phyloP scores from a whole-genome alignment of 2,329 filamentous ascomycete genomes.

The Coniochaeta ligniaria region DNA sequence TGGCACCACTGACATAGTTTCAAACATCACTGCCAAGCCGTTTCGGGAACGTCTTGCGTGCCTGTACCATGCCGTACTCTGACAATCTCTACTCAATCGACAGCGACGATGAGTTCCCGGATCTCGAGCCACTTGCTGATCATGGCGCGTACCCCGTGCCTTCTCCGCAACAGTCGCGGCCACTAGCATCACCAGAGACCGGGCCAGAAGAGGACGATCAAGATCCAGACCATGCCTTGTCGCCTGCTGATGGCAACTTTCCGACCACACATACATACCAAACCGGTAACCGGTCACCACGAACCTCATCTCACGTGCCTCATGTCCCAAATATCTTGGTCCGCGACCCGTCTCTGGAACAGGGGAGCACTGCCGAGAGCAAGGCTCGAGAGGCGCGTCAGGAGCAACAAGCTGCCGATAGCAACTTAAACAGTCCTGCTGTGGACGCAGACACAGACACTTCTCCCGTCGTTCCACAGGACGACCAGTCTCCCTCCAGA shows the following conservation, averaged over 20 bases:
- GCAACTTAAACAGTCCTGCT: background rate
- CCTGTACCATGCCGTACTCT: conserved; percentile 37
- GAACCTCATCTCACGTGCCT: conserved; percentile 27
- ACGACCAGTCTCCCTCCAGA: conserved; percentile 3
- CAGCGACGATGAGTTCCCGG: conserved; percentile 20
- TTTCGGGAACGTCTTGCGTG: background rate
- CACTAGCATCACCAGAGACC: background rate
- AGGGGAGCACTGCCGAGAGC: conserved; percentile 23
- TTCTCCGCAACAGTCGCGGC: background rate
- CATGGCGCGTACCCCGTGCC: background rate
- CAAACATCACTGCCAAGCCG: conserved; percentile 2
- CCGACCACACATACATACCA: conserved; percentile 3
- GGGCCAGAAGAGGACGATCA: conserved; percentile 4
- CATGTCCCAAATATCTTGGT: conserved; percentile 41
- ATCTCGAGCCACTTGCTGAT: conserved; percentile 14
- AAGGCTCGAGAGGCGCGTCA: conserved; percentile 38
- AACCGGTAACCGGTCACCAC: conserved; percentile 3
- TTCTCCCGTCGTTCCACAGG: background rate
- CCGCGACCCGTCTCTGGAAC: conserved; percentile 36
- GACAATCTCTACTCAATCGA: conserved; percentile 37
- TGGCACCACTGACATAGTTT: conserved; percentile 8
- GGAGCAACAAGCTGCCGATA: conserved; percentile 22
- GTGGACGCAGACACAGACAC: background rate
- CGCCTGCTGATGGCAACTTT: conserved; percentile 47
- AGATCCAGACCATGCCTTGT: conserved; percentile 25